Evolutionary conservation across 805 yeast genomes (phyloP).

Genomic region (Cyberlindnera americana): DNA sequence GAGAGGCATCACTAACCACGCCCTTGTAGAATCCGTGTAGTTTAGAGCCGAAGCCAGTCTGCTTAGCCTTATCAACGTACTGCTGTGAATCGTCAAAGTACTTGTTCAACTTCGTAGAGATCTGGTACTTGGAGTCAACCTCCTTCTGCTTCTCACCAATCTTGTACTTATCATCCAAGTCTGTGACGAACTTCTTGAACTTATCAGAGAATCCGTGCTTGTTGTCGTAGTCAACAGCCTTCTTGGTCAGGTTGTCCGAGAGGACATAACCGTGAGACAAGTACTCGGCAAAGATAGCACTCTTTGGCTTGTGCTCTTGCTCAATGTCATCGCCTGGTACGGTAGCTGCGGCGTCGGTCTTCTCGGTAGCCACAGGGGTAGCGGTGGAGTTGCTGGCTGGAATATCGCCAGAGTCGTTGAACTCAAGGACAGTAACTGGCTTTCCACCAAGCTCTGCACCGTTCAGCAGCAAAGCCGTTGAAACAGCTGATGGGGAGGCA

Average conservation of each 20-base stretch:
- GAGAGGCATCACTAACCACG: slow-evolving; percentile 51
- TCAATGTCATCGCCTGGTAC: slow-evolving; percentile 41
- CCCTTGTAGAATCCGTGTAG: slow-evolving; percentile 58
- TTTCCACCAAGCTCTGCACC: slow-evolving; percentile 70
- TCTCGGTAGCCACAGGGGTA: neutral
- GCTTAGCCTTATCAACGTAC: slow-evolving; percentile 28
- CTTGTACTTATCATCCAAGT: slow-evolving; percentile 59
- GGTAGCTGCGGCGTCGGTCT: slow-evolving; percentile 6
- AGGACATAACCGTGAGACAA: slow-evolving; percentile 69
- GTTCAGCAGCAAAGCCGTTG: slow-evolving; percentile 65
- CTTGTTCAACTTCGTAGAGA: slow-evolving; percentile 37
- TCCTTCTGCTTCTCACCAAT: slow-evolving; percentile 39
- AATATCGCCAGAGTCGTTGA: slow-evolving; percentile 26
- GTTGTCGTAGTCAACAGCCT: slow-evolving; percentile 61
- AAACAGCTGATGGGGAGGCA: slow-evolving; percentile 55
- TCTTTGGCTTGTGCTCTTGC: slow-evolving; percentile 77
- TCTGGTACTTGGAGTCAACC: slow-evolving; percentile 39
- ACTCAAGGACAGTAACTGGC: slow-evolving; percentile 42
- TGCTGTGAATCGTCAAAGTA: slow-evolving; percentile 28
- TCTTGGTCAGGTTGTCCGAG: slow-evolving; percentile 56
- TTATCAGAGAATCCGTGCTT: slow-evolving; percentile 55
- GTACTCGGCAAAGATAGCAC: slow-evolving; percentile 72
- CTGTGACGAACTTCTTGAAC: slow-evolving; percentile 53
- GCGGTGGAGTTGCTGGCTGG: too few relatives aligned
- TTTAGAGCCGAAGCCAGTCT: slow-evolving; percentile 47